Evolutionary conservation across 495 filamentous ascomycete genomes (phyloP).

Genomic region (Trichocladium uniseriatum): DNA sequence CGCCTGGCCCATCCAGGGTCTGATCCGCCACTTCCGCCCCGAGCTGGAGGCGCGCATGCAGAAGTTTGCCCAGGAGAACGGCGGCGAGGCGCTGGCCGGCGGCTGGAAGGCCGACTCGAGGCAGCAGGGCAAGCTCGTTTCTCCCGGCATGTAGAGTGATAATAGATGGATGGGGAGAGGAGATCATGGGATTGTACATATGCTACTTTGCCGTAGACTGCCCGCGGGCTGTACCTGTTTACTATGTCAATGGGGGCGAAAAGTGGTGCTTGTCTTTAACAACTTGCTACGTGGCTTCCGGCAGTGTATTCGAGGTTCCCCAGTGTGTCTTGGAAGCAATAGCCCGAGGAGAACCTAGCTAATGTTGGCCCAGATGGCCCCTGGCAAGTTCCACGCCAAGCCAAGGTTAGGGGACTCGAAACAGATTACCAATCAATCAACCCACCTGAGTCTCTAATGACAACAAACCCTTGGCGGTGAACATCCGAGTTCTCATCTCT

Average conservation of each 20-base stretch:
- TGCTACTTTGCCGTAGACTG: background rate
- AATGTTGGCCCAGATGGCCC: too few relatives aligned
- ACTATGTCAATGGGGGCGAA: background rate
- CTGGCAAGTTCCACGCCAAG: too few relatives aligned
- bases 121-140: constrained; percentile 71
- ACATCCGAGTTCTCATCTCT: too few relatives aligned
- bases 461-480: too few relatives aligned
- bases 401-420: too few relatives aligned
- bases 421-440: too few relatives aligned
- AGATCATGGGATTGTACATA: background rate
- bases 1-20: constrained; percentile 94
- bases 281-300: too few relatives aligned
- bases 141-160: constrained; percentile 64
- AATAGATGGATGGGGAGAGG: background rate
- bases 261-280: too few relatives aligned
- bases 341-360: too few relatives aligned
- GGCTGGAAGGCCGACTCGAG: constrained; percentile 74
- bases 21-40: constrained; percentile 95
- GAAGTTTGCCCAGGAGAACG: constrained; percentile 58
- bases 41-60: constrained; percentile 85
- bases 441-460: too few relatives aligned
- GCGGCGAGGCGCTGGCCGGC: constrained; percentile 67
- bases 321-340: too few relatives aligned
- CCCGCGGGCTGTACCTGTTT: background rate
- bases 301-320: too few relatives aligned